Base-by-base conservation (phyloP, 441 rosid genomes). In the Gossypium trilobum region DNA sequence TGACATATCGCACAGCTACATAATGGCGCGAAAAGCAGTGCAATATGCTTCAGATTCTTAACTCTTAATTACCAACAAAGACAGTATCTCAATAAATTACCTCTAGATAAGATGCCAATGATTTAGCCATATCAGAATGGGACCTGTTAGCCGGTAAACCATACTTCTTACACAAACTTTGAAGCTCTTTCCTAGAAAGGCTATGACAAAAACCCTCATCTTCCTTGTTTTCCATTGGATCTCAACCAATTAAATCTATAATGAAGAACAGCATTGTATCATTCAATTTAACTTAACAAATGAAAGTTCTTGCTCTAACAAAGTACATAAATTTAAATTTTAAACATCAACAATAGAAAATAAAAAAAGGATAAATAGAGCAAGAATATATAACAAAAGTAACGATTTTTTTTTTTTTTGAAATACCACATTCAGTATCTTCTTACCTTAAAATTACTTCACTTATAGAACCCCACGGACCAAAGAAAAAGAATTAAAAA, bases 131-230 rank as follows among this genome's bases (percentile, higher is more conserved):
- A 63, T 88, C 89, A 0, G 78, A 82, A 59, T 76, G 86, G 4
- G 94, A 85, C 78, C 82, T 86, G 75, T 87, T 85, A 5, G 94
- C 89, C 11, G 94, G 96, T 78, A 92, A 81, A 61, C 87, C 83
- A 81, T 79, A 86, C 54, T 77, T 81, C 83, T 87, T 87, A 81
- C 96, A 90, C 75, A 88, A 65, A 80, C 82, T 83, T 68, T 86
- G 91, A 73, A 92, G 92, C 78, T 90, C 92, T 84, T 85, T 90
- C 81, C 95, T 81, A 3, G 97, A 78, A 72, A 81, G 89, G 11
- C 78, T 75, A n/a, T 68, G 72, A 72, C 70, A 83, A 72, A 70
- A 85, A 16, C 79, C 84, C 68, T 80, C 80, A 46, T 75, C 81
- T 62, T 82, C 83, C 76, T 83, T 75, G 74, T 80, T 83, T 10